Percentiles rank a stretch among this genome's conserved stretches.
Evolutionary conservation across 2,329 filamentous ascomycete species (phyloP).

Genomic region (Phialophora expanda): DNA sequence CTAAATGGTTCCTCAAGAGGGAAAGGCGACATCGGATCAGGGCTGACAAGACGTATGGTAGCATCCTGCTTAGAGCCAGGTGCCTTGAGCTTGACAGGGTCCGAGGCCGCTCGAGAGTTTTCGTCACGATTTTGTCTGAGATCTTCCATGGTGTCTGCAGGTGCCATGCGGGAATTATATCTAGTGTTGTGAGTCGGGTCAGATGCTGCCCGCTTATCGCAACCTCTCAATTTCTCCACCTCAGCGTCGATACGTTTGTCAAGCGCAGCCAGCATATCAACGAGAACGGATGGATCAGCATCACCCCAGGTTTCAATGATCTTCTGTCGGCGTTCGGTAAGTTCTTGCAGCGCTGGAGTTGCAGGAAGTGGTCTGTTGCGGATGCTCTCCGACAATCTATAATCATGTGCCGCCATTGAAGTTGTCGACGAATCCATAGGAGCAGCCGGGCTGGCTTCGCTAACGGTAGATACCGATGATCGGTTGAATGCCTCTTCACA

Average conservation of each 20-base stretch:
- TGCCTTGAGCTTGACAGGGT: slow-evolving; percentile 38
- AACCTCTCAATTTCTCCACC: slow-evolving; percentile 34
- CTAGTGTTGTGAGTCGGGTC: slow-evolving; percentile 47
- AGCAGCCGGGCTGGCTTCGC: slow-evolving; percentile 45
- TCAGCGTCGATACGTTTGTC: slow-evolving; percentile 61
- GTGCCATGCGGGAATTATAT: slow-evolving; percentile 22
- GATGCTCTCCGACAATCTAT: slow-evolving; percentile 31
- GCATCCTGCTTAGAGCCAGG: slow-evolving; percentile 40
- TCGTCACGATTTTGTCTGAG: slow-evolving; percentile 29
- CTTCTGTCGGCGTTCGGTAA: slow-evolving; percentile 64
- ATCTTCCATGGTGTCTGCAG: slow-evolving; percentile 40
- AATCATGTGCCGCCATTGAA: slow-evolving; percentile 48
- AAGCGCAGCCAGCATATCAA: slow-evolving; percentile 64
- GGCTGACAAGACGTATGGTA: slow-evolving; percentile 64
- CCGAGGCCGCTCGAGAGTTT: slow-evolving; percentile 43
- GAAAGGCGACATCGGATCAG: slow-evolving; percentile 55
- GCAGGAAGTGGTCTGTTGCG: slow-evolving; percentile 53
- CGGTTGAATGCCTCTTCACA: slow-evolving; percentile 92
- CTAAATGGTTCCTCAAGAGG: slow-evolving; percentile 58
- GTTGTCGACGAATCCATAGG: slow-evolving; percentile 58
- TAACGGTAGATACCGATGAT: slow-evolving; percentile 59
- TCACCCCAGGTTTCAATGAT: slow-evolving; percentile 58
- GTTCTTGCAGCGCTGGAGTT: slow-evolving; percentile 55
- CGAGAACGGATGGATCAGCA: slow-evolving; percentile 52
- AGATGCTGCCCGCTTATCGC: slow-evolving; percentile 53